These are phyloP conservation scores for Cyclaneusma minus DNA, from an alignment of 2,329 filamentous ascomycete genomes.

Conservation along the genomic window DNA sequence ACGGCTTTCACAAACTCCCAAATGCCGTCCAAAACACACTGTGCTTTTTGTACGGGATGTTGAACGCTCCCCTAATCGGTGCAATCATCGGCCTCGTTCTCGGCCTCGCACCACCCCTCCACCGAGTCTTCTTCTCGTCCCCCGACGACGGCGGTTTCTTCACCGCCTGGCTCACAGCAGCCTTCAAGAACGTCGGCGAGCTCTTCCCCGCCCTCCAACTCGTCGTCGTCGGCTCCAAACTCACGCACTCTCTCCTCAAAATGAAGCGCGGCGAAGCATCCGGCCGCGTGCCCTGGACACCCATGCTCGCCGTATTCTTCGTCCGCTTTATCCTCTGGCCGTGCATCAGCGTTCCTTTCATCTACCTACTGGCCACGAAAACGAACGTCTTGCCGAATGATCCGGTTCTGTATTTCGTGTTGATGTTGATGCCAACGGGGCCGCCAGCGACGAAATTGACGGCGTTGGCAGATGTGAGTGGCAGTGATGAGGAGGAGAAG, in stretches of 20 bases:
- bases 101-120: conserved; percentile 41
- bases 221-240: conserved; percentile 50
- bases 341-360: conserved; percentile 31
- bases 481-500: conserved; percentile 23
- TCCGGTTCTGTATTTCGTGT: conserved; percentile 48
- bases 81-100: conserved; percentile 41
- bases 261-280: conserved; percentile 26
- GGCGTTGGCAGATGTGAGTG: conserved; percentile 27
- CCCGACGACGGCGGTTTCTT: conserved; percentile 44
- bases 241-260: conserved; percentile 35
- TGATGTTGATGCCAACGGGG: conserved; percentile 31
- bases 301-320: conserved; percentile 31
- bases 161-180: conserved; percentile 48
- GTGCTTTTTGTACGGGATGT: conserved; percentile 28
- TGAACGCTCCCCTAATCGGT: conserved; percentile 47
- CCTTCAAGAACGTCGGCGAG: conserved; percentile 43
- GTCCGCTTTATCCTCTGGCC: conserved; percentile 49
- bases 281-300: too few relatives aligned
- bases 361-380: conserved; percentile 37
- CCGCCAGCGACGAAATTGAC: conserved; percentile 32
- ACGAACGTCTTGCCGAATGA: conserved; percentile 36
- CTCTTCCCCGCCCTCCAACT: conserved; percentile 51
- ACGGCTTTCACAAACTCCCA: conserved; percentile 9
- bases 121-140: conserved; percentile 43
- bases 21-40: conserved; percentile 17